Conservation (phyloP, 2,329 filamentous ascomycete species). For the Mycosphaerella arachidis region DNA sequence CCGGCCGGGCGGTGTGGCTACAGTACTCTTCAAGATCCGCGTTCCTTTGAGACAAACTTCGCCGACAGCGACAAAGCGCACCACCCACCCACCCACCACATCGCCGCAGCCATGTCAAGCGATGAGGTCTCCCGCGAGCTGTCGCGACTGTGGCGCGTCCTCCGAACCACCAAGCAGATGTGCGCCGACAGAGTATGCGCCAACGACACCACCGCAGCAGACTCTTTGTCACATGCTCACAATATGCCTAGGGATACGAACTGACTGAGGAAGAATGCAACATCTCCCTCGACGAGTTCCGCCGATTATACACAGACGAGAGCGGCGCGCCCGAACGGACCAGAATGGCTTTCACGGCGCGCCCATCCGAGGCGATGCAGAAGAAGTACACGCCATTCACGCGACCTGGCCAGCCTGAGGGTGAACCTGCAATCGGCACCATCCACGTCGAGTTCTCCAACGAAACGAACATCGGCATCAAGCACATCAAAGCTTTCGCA, state of each 20-base stretch:
- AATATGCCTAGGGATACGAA: conserved; percentile 72
- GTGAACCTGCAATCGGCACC: conserved; percentile 63
- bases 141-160: conserved; percentile 84
- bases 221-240: conserved; percentile 5
- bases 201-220: background rate
- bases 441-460: conserved; percentile 91
- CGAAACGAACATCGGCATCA: conserved; percentile 77
- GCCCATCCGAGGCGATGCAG: conserved; percentile 78
- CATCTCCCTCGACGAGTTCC: conserved; percentile 80
- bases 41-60: too few species aligned
- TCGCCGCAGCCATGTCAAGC: conserved; percentile 16
- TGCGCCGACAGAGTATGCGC: conserved; percentile 71
- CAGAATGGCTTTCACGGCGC: conserved; percentile 82
- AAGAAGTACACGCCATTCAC: conserved; percentile 73
- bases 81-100: background rate
- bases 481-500: conserved; percentile 86
- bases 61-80: conserved; percentile 2
- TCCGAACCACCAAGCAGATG: conserved; percentile 93
- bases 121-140: conserved; percentile 25
- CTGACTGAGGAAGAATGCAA: conserved; percentile 83
- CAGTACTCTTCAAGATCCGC: too few species aligned
- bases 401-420: conserved; percentile 57
- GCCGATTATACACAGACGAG: conserved; percentile 62
- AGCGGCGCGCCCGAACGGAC: conserved; percentile 74
- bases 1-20: background rate